Evolutionary conservation across 306 rosid genomes (phyloP).

Genomic region (Lathyrus oleraceus): DNA sequence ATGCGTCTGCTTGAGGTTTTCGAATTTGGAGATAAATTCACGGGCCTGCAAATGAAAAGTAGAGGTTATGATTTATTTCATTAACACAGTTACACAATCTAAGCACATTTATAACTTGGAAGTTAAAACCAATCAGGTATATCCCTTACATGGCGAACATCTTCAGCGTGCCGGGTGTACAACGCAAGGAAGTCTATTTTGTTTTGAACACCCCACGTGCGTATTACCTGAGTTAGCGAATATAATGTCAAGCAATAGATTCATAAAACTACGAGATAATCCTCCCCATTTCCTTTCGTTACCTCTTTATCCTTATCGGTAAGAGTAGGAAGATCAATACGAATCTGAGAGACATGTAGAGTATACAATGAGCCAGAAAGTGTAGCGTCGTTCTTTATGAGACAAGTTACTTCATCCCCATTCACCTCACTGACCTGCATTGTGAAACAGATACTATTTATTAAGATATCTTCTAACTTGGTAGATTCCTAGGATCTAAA

Average conservation of each 20-base stretch:
- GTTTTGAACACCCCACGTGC: slow-evolving; percentile 84
- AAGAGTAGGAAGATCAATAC: slow-evolving; percentile 82
- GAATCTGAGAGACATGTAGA: slow-evolving; percentile 89
- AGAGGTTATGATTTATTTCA: slow-evolving; percentile 1
- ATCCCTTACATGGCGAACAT: slow-evolving; percentile 73
- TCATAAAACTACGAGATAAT: slow-evolving; percentile 25
- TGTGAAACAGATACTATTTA: slow-evolving; percentile 3
- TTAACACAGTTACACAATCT: not conserved
- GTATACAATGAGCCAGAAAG: slow-evolving; percentile 89
- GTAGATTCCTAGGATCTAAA: slow-evolving; percentile 3
- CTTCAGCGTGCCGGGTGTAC: slow-evolving; percentile 79
- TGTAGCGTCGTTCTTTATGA: slow-evolving; percentile 79
- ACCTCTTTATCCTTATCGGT: slow-evolving; percentile 85
- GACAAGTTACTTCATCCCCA: slow-evolving; percentile 82
- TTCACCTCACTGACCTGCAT: slow-evolving; percentile 76
- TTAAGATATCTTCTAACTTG: too few species aligned
- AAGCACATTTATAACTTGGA: slow-evolving; percentile 12
- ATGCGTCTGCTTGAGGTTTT: slow-evolving; percentile 71
- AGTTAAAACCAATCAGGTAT: slow-evolving; percentile 23
- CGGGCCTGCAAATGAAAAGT: slow-evolving; percentile 63
- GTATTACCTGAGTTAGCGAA: slow-evolving; percentile 60
- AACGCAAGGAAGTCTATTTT: slow-evolving; percentile 79
- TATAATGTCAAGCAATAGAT: slow-evolving; percentile 24
- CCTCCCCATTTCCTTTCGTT: slow-evolving; percentile 7
- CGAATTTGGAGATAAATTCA: slow-evolving; percentile 42